Base-by-base conservation (phyloP, 2,329 filamentous ascomycete genomes). In the Pseudodiploospora longispora region DNA sequence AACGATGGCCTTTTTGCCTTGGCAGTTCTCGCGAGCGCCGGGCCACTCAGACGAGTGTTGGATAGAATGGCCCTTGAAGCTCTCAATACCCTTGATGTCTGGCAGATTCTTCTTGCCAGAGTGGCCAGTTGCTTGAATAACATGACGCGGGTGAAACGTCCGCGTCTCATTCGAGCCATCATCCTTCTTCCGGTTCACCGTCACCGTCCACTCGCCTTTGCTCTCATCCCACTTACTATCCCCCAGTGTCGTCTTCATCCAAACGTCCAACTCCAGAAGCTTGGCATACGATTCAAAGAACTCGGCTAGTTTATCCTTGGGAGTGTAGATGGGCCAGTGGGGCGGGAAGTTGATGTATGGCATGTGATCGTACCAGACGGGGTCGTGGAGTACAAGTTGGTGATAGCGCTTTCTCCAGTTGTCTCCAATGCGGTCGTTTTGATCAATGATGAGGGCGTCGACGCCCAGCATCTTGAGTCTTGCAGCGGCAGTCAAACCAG, bases 251-350 rank as follows among this genome's bases (percentile, higher is more conserved):
- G 78, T 78, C 8, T 60, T 63, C 1, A 69, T 76, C 82, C 82
- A 85, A 28, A 84, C 72, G 48, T 85, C 82, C 35, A 87, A 69
- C 52, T 87, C 83, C n/a, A 86, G 67, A 0, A 78, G 60, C 5
- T 66, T 72, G 1, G 74, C 82, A 50, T 87, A 86, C 0, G 73
- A 65, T 50, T 85, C 81, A 48, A 86, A 80, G 63, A 78, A 87
- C 36, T 84, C 78, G 1, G 71, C 83, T 0, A 85, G 65, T 55
- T 86, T 86, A 59, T 86, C 82, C 55, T 85, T 86, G 5, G 82
- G 80, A 0, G 81, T 84, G 58, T 83, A 87, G 10, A 83, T 65
- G 4, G 82, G 82, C 82, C 82, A 87, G 42, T 72, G 71, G 0
- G 70, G 55, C 0, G 82, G 83, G 55, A 85, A 87, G 0, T 66